A percentile compares a stretch with the other conserved stretches of the same genome.
These are phyloP conservation scores for Aspergillus sp. DNA, from an alignment of 2,329 filamentous ascomycete species.

Conservation along the genomic window DNA sequence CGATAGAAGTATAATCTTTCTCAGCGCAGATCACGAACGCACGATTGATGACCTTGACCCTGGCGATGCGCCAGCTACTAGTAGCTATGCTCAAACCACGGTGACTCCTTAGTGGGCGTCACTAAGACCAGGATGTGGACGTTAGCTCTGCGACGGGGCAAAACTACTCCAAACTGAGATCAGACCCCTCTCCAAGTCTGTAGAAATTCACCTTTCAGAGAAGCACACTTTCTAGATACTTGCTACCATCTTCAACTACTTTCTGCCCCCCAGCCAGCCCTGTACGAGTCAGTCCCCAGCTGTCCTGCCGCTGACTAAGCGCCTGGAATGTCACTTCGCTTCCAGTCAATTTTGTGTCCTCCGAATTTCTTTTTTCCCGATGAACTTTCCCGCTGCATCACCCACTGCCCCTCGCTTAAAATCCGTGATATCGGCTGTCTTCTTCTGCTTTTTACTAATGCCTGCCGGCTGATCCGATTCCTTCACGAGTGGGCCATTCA, in stretches of 20 bases:
- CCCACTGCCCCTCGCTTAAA: background rate
- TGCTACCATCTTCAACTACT: background rate
- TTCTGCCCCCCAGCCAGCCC: background rate
- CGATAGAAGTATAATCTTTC: background rate
- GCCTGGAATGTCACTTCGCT: no score
- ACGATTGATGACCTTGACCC: background rate
- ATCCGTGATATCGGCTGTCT: background rate
- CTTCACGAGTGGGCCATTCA: slow-evolving; percentile 14
- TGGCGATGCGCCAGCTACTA: no score
- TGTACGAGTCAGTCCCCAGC: background rate
- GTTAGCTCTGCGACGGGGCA: background rate
- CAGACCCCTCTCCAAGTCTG: background rate
- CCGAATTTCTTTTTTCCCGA: background rate
- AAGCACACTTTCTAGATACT: background rate
- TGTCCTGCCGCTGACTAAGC: background rate
- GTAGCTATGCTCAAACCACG: background rate
- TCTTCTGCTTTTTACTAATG: slow-evolving; percentile 11
- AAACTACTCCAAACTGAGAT: background rate
- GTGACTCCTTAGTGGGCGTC: no score
- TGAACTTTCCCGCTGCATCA: background rate
- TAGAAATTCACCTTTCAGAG: background rate
- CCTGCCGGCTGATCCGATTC: slow-evolving; percentile 11
- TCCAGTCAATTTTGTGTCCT: no score
- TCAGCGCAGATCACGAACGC: background rate
- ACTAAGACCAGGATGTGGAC: background rate